Evolutionary conservation across 805 yeast genomes (phyloP), one percentile per base, ranked within the genome.

Genomic region (Wickerhamomyces bovis): DNA sequence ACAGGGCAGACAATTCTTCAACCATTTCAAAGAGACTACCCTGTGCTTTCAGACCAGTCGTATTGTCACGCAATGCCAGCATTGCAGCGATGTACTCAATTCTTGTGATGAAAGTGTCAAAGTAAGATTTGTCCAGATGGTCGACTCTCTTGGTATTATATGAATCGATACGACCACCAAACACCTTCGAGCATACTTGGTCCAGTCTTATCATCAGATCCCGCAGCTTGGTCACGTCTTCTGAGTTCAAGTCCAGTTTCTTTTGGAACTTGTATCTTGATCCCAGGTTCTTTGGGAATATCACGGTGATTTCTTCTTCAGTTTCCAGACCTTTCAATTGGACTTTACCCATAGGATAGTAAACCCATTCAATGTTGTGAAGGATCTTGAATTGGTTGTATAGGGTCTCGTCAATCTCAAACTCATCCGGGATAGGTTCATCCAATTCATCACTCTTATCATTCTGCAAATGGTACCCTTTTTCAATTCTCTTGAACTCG

Each of bases 261-360:
- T 64, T 60, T 47, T 53, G 67, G 58, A 60, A 68, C 45, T 76
- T 78, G 64, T 75, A 75, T 54, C 98, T 75, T 3, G 83, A 69
- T 4, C 73, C 73, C 46, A 90, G 68, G 23, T 72, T 70, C 46
- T 72, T 70, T 2, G 98, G 95, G 68, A 83, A 90, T 0, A 81
- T 78, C 41, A 89, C 71, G 21, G 95, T 86, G 15, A 94, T 83
- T 35, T 76, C 75, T 64, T 94, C 99, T 2, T 96, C 96, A 31
- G 89, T 83, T 74, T 94, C 99, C 16, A 94, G 74, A 18, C 99
- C 99, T 64, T 94, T 94, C 60, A 94, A 73, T 63, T 90, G 89
- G 60, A 79, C 82, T 60, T 89, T 96, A 21, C 99, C 99, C 44
- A 87, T 67, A 41, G 78, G 81, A 51, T 76, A 76, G 49, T 80